Evolutionary conservation across 768 basidiomycete genomes (phyloP).

Genomic region (Lactarius akahatsu): DNA sequence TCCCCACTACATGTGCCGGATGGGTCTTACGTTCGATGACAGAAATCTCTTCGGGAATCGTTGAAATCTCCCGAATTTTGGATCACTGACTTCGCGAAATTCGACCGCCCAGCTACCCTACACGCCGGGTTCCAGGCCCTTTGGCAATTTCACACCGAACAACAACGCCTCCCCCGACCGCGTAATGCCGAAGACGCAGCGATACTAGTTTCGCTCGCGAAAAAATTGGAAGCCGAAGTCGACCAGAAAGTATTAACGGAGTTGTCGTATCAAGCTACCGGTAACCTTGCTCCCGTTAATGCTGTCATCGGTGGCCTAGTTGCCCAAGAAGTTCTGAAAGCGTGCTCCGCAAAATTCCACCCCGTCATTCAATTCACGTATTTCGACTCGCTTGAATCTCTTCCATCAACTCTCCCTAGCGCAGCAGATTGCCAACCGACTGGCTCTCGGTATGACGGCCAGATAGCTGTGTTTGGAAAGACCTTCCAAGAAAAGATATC

Average conservation of each 20-base stretch:
- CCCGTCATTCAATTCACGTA: constrained; percentile 94
- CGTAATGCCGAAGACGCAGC: constrained; percentile 80
- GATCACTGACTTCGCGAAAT: constrained; percentile 97
- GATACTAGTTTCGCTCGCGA: constrained; percentile 69
- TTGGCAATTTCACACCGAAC: constrained; percentile 65
- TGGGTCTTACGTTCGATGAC: constrained; percentile 4
- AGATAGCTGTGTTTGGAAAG: constrained; percentile 95
- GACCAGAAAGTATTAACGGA: constrained; percentile 83
- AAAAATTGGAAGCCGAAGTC: constrained; percentile 70
- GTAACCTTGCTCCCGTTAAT: constrained; percentile 85
- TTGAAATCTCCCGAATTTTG: constrained; percentile 79
- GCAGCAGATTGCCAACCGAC: constrained; percentile 82
- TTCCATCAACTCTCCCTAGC: constrained; percentile 71
- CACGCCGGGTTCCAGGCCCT: constrained; percentile 96
- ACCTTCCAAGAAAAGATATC: constrained; percentile 89
- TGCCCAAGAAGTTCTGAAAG: constrained; percentile 96
- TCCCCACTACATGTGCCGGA: neutral
- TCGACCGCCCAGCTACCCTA: constrained; percentile 85
- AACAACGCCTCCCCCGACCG: constrained; percentile 74
- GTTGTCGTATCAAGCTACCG: constrained; percentile 86
- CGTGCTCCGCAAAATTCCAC: constrained; percentile 96
- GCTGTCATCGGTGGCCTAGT: constrained; percentile 97
- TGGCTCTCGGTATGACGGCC: constrained; percentile 86
- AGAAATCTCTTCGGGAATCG: constrained; percentile 95
- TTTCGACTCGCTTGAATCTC: constrained; percentile 95